phyloP scores from a whole-genome alignment of 1,284 basidiomycete genomes.

The Tilletiaria anomala region DNA sequence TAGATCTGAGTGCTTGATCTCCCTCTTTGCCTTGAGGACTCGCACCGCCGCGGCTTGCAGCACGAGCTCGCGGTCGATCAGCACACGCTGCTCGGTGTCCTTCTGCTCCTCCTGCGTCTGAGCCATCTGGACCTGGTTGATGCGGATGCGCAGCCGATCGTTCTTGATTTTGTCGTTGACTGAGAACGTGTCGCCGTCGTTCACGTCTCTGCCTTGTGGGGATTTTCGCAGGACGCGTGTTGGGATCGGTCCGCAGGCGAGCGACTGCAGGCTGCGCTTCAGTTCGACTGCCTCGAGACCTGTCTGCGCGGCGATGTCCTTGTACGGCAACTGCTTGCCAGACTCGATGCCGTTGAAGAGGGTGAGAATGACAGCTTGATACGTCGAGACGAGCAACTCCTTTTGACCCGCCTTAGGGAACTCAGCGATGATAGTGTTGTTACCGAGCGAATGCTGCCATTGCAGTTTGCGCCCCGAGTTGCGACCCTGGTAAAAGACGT shows the following conservation, averaged over 20 bases:
- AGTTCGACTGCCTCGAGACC: constrained; percentile 54
- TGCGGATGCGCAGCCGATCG: constrained; percentile 64
- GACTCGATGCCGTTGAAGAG: constrained; percentile 56
- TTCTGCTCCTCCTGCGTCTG: constrained; percentile 79
- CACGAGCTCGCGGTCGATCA: constrained; percentile 68
- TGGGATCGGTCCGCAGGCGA: constrained; percentile 71
- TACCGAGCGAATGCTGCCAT: constrained; percentile 37
- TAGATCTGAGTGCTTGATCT: constrained; percentile 28
- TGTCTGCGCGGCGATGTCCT: constrained; percentile 55
- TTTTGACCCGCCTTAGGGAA: constrained; percentile 51
- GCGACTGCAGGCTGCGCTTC: constrained; percentile 69
- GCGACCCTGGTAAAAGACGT: constrained; percentile 26
- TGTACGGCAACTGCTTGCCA: constrained; percentile 31
- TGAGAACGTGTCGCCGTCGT: constrained; percentile 59
- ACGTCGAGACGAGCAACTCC: constrained; percentile 78
- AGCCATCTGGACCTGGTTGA: constrained; percentile 90
- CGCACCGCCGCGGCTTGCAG: constrained; percentile 70
- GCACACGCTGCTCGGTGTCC: constrained; percentile 66
- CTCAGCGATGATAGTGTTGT: constrained; percentile 18
- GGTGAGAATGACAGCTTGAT: constrained; percentile 73
- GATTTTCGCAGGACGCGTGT: constrained; percentile 64
- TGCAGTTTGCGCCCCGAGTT: constrained; percentile 29
- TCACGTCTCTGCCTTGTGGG: constrained; percentile 64
- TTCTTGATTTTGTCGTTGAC: constrained; percentile 77
- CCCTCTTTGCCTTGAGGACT: constrained; percentile 36